These are phyloP conservation scores for Rhodotorula babjevae DNA, from an alignment of 768 basidiomycete species.

Conservation along the genomic window DNA sequence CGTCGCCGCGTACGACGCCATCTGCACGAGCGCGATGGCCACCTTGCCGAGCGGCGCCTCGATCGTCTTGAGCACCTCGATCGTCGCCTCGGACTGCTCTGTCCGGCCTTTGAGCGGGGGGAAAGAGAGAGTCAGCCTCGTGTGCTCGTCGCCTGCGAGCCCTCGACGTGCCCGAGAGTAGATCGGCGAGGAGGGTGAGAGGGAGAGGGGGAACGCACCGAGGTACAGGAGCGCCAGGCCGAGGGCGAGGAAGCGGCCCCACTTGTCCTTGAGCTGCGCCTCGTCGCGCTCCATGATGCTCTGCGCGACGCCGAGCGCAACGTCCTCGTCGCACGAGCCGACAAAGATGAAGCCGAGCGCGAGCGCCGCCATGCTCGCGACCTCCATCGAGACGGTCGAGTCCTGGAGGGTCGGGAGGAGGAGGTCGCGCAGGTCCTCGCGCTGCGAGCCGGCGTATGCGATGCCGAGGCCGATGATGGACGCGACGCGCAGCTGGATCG, in stretches of 20 bases:
- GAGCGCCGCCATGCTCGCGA: constrained; percentile 75
- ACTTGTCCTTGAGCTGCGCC: constrained; percentile 80
- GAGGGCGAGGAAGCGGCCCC: constrained; percentile 83
- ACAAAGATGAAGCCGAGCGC: constrained; percentile 93
- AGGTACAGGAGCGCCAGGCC: constrained; percentile 86
- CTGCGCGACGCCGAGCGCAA: constrained; percentile 81
- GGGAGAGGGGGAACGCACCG: constrained; percentile 57
- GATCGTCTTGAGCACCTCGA: constrained; percentile 87
- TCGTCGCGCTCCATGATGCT: constrained; percentile 67
- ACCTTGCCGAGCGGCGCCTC: constrained; percentile 87
- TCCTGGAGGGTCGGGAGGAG: constrained; percentile 80
- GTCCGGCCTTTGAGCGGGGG: constrained; percentile 63
- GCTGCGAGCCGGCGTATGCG: constrained; percentile 88
- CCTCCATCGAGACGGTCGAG: constrained; percentile 77
- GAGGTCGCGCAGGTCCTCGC: constrained; percentile 71
- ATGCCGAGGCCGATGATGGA: constrained; percentile 87
- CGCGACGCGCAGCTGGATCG: constrained; percentile 72
- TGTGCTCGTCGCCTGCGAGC: background rate
- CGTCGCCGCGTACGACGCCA: constrained; percentile 89
- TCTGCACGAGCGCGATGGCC: constrained; percentile 84
- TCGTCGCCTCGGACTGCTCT: constrained; percentile 86
- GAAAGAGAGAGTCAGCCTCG: background rate
- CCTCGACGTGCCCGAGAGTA: background rate
- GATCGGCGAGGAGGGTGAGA: background rate
- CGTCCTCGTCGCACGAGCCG: constrained; percentile 89